Conservation (phyloP, 2,329 filamentous ascomycete species). For the Sphaerulina populicola region DNA sequence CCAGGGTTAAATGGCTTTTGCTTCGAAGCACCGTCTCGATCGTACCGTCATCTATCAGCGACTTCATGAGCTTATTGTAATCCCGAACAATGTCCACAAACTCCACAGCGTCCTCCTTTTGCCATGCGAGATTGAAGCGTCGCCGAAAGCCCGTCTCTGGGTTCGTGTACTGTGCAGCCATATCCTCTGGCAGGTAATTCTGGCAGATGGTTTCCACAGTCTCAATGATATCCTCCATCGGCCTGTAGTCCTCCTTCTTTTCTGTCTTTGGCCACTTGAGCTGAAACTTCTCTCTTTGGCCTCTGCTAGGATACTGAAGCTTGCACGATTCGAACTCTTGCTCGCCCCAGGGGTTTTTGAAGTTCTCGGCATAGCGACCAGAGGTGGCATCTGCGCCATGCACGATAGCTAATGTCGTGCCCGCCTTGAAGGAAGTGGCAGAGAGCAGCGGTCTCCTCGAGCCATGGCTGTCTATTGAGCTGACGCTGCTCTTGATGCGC, state of each 20-base stretch:
- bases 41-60: conserved; percentile 59
- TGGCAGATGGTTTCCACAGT: conserved; percentile 54
- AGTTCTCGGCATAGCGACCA: conserved; percentile 39
- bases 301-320: conserved; percentile 74
- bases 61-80: conserved; percentile 66
- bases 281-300: conserved; percentile 49
- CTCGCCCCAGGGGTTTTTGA: conserved; percentile 40
- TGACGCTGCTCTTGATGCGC: conserved; percentile 32
- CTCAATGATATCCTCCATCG: conserved; percentile 53
- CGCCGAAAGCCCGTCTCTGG: conserved; percentile 66
- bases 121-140: conserved; percentile 64
- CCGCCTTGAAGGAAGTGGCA: conserved; percentile 20
- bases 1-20: conserved; percentile 64
- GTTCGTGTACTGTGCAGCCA: conserved; percentile 60
- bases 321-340: conserved; percentile 40
- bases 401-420: conserved; percentile 31
- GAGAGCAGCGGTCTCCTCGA: conserved; percentile 20
- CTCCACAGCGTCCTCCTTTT: conserved; percentile 54
- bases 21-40: conserved; percentile 63
- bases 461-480: conserved; percentile 27
- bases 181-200: conserved; percentile 66
- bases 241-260: conserved; percentile 50
- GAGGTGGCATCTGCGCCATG: conserved; percentile 38
- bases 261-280: conserved; percentile 64
- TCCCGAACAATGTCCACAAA: conserved; percentile 65